Evolutionary conservation across 2,329 filamentous ascomycete species (phyloP), one percentile per base, ranked within the genome.

Genomic region (Verticillium tricorpus): DNA sequence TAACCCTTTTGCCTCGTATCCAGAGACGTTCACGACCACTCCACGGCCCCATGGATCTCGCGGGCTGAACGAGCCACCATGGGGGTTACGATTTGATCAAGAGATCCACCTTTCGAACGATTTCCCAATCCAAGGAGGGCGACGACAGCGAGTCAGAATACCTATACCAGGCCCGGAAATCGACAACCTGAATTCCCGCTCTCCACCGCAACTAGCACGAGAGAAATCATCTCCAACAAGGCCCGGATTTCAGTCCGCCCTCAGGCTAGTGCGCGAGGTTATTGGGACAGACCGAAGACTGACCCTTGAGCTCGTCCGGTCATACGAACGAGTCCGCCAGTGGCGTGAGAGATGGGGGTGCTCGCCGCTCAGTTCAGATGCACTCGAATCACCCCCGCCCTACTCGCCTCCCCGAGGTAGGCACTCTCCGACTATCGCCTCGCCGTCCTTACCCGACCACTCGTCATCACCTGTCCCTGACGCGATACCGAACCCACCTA

Each of bases 401-500:
- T 56, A 40, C 65, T 61, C 58, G 62, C 63, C 39, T 60, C 62
- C 45, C 55, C 62, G 25, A 32, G 50, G 19, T 37, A 17, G 22
- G 32, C 22, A 17, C 52, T 59, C 31, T 52, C 45, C 37, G 40
- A 22, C 40, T 50, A 19, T n/a, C n/a, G 19, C 19, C 40, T 17
- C 40, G n/a, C 5, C 19, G 19, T 50, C n/a, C 19, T 35, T 14
- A 11, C 12, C 34, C 57, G 60, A 56, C 45, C 56, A 61, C 50
- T 63, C 40, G 17, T 22, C 19, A 22, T 50, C 40, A n/a, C 40
- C n/a, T 34, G 25, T 32, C 22, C 62, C 32, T 45, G 61, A 63
- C 22, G 35, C 56, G 14, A 64, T 65, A 37, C 60, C 61, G 8
- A 61, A 64, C 40, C 64, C 58, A 56, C 55, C 57, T 50, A 62